Evolutionary conservation across 306 rosid species (phyloP).

Genomic region (Luffa acutangula): DNA sequence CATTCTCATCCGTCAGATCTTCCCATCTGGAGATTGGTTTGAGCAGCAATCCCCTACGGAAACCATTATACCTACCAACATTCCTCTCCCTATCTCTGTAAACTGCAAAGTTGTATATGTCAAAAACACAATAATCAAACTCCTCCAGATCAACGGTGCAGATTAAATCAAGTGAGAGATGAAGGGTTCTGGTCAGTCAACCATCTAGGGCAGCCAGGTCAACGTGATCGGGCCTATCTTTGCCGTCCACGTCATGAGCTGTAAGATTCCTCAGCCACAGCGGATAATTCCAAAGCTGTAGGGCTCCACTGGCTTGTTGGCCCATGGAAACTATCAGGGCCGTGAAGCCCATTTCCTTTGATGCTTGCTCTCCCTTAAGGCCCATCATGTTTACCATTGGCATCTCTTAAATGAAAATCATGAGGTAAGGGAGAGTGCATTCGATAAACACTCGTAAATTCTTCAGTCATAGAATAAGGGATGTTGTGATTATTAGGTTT

Average conservation of each 20-base stretch:
- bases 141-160: not conserved
- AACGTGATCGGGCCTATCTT: not conserved
- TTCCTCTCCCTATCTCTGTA: constrained; percentile 70
- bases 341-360: not conserved
- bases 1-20: constrained; percentile 46
- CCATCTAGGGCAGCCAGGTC: not conserved
- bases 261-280: not conserved
- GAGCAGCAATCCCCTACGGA: constrained; percentile 45
- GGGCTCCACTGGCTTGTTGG: not conserved
- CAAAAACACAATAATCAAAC: not conserved
- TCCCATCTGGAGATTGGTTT: constrained; percentile 58
- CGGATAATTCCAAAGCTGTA: not conserved
- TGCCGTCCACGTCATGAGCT: not conserved
- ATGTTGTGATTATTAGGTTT: constrained; percentile 58
- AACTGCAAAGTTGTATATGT: constrained; percentile 13
- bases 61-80: constrained; percentile 51
- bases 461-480: constrained; percentile 65
- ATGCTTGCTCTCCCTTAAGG: not conserved
- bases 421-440: constrained; percentile 63
- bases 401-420: constrained; percentile 31
- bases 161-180: not conserved
- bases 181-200: not conserved
- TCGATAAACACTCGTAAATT: constrained; percentile 56
- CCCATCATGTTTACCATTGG: not conserved
- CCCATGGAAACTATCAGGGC: not conserved